These are phyloP conservation scores for Alisma plantagoaquatica DNA, from an alignment of 106 monocot species.

Conservation along the genomic window DNA sequence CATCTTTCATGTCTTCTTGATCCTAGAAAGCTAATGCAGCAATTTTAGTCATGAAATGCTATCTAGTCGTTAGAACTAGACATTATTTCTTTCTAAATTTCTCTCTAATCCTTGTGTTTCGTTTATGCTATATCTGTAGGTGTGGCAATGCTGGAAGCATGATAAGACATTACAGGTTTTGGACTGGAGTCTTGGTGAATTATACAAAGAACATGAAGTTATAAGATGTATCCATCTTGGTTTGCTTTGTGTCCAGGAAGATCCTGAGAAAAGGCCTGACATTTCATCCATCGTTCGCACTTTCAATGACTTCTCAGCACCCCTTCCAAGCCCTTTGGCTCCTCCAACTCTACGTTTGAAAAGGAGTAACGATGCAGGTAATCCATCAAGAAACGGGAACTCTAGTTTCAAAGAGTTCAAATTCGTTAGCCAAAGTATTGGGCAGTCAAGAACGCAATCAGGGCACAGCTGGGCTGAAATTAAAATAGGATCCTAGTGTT, in stretches of 20 bases:
- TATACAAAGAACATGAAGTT: slow-evolving; percentile 13
- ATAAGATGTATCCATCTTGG: slow-evolving; percentile 40
- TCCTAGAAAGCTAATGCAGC: no score
- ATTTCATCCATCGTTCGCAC: slow-evolving; percentile 39
- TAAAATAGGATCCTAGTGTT: no score
- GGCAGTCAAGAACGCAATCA: no score
- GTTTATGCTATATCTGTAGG: slow-evolving; percentile 15
- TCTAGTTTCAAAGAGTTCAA: no score
- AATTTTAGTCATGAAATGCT: no score
- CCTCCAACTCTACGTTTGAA: no score
- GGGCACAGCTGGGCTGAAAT: no score
- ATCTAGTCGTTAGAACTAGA: no score
- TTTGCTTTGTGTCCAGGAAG: slow-evolving; percentile 46
- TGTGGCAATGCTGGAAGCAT: slow-evolving; percentile 38
- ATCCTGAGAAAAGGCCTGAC: slow-evolving; percentile 34
- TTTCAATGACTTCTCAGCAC: slow-evolving; percentile 22
- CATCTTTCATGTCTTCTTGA: no score
- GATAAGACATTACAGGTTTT: slow-evolving; percentile 22
- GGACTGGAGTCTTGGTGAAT: slow-evolving; percentile 22
- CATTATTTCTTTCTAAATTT: slow-evolving; percentile 21
- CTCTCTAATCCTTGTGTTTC: background rate
- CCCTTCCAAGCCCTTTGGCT: slow-evolving; percentile 13
- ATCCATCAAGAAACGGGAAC: no score
- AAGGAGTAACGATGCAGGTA: no score
- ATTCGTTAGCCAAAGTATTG: no score